Evolutionary conservation across 148 eudicot species (phyloP), one percentile per base, ranked within the genome.

Genomic region (Salicornia ramosissima): DNA sequence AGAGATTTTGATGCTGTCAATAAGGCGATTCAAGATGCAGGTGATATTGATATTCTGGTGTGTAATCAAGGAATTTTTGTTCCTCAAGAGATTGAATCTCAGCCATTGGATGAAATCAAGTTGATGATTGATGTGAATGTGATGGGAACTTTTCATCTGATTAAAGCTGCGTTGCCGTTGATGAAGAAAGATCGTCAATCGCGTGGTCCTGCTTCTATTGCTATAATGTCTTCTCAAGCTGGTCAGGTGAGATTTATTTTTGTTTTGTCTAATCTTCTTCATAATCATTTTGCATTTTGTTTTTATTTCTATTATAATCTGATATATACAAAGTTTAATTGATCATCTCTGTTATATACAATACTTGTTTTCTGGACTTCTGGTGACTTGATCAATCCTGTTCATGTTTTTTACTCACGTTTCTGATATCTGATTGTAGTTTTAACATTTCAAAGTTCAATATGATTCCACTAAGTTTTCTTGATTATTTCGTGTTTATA

Each of bases 91-190:
- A 16, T 91, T 67, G 88, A 79, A 61, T 65, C 30, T 25, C 86
- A 86, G 83, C 70, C 78, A 0, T 21, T 92, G 75, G 86, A 86
- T 65, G 92, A 89, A 75, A 63, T 87, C 19, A 87, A 74, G 78
- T 83, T 83, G 34, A 92, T 89, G 96, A 75, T 92, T 69, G 97
- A 92, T 82, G 86, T 92, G 51, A 92, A 92, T 80, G 71, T 89
- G 80, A 77, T 80, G 57, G 96, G 97, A 58, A 77, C 72, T 71
- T 92, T 92, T 71, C 78, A 87, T 79, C 36, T 90, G 80, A 85
- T 90, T 61, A 88, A 86, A 74, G 97, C 87, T 14, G 87, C 90
- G 6, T 78, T 91, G 79, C 90, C 92, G 6, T 74, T 71, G 12
- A 87, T 90, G 82, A 88, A 86, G 83, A 47, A 16, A 21, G 83